Base-by-base conservation (phyloP, 768 basidiomycete species). In the Sutorius australiensis region DNA sequence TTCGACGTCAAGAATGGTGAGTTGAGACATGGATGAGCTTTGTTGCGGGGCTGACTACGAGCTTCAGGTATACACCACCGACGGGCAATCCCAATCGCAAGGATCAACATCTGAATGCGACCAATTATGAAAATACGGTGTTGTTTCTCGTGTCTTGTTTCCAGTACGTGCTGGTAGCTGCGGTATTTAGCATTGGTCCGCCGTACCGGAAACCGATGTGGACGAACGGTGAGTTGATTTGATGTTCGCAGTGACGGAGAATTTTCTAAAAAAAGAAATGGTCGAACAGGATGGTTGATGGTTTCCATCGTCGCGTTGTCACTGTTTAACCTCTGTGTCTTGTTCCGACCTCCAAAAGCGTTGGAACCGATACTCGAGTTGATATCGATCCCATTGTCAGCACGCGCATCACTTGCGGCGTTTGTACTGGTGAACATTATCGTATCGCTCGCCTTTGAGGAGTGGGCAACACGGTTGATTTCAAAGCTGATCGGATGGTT, bases 81-180 rank as follows among this genome's bases (percentile, higher is more conserved):
- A 63, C 67, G 43, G 66, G 67, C 32, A 65, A 78, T 17, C 76
- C 79, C 24, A 71, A 73, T 40, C 78, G 77, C 42, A 74, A 81
- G 39, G 80, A 78, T 54, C 80, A 86, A 68, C 83, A 91, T 61
- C 77, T 98, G 40, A 82, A 92, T 53, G 86, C 92, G 19, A 82
- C 74, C 38, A 98, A 95, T 67, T 95, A 81, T 63, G 97, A 98
- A 69, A 98, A 99, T 67, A 85, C 97, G 6, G 83, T 81, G 28
- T 71, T 99, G 51, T 99, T 99, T 74, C 71, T 98, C 58, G 76
- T 98, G 40, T 98, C 97, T 10, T 97, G 93, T 56, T 98, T 98
- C 83, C 97, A 99, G 73, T 99, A 99, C 69, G 92, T 98, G 63
- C 76, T 98, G 45, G 91, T 97, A 8, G 97, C 95, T 12, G 95